phyloP scores from a whole-genome alignment of 441 rosid species.

The Brassica balearica region DNA sequence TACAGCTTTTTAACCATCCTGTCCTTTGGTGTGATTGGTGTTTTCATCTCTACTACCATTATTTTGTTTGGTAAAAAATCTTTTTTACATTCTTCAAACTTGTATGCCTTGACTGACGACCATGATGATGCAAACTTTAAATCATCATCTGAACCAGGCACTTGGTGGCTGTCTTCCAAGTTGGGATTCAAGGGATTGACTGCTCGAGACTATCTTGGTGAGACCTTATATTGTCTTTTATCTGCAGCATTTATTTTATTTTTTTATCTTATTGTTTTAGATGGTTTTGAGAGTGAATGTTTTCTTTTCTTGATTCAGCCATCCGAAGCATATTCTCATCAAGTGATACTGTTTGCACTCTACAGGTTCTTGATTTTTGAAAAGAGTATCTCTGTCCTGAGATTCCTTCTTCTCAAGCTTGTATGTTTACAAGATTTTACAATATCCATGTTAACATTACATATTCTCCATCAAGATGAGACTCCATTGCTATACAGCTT shows the following conservation, averaged over 20 bases:
- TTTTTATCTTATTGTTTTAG: slow-evolving; percentile 7
- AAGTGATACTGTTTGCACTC: slow-evolving; percentile 70
- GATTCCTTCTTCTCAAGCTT: not conserved
- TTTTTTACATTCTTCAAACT: not conserved
- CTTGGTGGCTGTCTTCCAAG: slow-evolving; percentile 78
- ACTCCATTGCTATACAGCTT: slow-evolving; percentile 84
- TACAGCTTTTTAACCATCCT: slow-evolving; percentile 74
- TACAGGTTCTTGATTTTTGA: too few relatives aligned
- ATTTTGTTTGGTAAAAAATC: slow-evolving; percentile 61
- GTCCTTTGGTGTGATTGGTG: slow-evolving; percentile 81
- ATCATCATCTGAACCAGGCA: slow-evolving; percentile 55
- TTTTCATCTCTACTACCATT: slow-evolving; percentile 68
- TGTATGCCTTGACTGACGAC: not conserved
- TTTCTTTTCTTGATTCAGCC: slow-evolving; percentile 54
- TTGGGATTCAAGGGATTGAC: slow-evolving; percentile 64
- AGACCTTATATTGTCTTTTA: slow-evolving; percentile 24
- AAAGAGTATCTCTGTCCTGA: too few relatives aligned
- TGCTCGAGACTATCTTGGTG: slow-evolving; percentile 73
- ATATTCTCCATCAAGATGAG: slow-evolving; percentile 93
- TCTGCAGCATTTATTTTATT: not conserved
- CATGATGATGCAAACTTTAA: not conserved
- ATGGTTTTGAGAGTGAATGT: slow-evolving; percentile 18
- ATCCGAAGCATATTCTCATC: slow-evolving; percentile 88
- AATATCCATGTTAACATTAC: not conserved
- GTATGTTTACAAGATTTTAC: not conserved